These are phyloP conservation scores for Colletotrichum cordylinicola DNA, from an alignment of 2,329 filamentous ascomycete genomes.

Conservation along the genomic window DNA sequence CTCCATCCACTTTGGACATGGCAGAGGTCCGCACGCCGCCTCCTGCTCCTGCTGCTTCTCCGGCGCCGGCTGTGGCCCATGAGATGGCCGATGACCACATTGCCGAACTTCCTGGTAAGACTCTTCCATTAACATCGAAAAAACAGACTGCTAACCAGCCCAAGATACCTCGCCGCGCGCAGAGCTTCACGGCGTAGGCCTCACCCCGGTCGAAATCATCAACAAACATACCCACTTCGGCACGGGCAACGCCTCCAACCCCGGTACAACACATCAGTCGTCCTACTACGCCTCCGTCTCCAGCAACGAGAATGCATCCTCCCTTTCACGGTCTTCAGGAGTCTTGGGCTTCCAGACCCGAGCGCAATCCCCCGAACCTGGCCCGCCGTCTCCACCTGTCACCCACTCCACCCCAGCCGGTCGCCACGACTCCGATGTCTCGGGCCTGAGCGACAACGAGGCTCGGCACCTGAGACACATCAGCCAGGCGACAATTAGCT, in stretches of 20 bases:
- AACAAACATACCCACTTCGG: slow-evolving; percentile 38
- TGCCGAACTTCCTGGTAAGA: slow-evolving; percentile 54
- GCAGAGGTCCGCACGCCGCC: slow-evolving; percentile 34
- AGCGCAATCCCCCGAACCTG: slow-evolving; percentile 16
- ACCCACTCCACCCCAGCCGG: background rate
- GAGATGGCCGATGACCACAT: slow-evolving; percentile 51
- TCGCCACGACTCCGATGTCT: slow-evolving; percentile 43
- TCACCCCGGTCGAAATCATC: slow-evolving; percentile 45
- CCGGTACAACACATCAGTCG: slow-evolving; percentile 32
- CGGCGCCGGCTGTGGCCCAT: slow-evolving; percentile 17
- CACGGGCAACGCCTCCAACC: slow-evolving; percentile 18
- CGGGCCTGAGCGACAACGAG: slow-evolving; percentile 45
- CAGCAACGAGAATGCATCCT: slow-evolving; percentile 21
- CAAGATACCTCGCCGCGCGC: slow-evolving; percentile 47
- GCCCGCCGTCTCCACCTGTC: background rate
- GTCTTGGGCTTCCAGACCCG: slow-evolving; percentile 12
- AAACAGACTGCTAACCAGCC: fast-evolving
- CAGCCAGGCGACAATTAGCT: slow-evolving; percentile 46
- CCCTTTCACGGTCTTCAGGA: slow-evolving; percentile 19
- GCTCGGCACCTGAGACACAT: slow-evolving; percentile 44
- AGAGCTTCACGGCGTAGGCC: slow-evolving; percentile 52
- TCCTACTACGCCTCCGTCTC: slow-evolving; percentile 30
- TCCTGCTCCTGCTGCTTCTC: slow-evolving; percentile 16
- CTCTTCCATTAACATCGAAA: background rate
- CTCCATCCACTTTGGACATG: slow-evolving; percentile 42